Evolutionary conservation across 768 basidiomycete genomes (phyloP), one percentile per base, ranked within the genome.

Genomic region (Podaxis rugospora): DNA sequence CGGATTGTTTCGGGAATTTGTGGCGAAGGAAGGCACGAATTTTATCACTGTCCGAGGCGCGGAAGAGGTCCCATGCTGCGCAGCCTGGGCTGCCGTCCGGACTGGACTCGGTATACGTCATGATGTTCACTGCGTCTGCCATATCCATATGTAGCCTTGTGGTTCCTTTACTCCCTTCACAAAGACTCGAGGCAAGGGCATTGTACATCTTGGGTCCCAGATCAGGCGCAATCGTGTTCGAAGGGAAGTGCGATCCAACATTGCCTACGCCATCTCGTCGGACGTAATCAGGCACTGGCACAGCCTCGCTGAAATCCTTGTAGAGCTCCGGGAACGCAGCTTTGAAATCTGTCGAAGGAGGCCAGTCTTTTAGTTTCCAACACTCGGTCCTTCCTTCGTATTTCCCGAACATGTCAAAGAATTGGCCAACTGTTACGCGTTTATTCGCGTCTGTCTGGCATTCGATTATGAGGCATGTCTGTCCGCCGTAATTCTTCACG

Each of bases 191-290:
- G 9, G 87, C 86, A 76, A 93, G 86, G 0, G 94, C 92, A 64
- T 93, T 95, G 74, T 97, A 97, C 92, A 95, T 90, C 75, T 96
- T 97, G 1, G 95, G 95, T 2, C 93, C 87, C 11, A 94, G 80
- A 69, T 94, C 94, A 16, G 92, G 92, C 28, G 83, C 85, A 57
- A 93, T 74, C 0, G 87, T 84, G 66, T 92, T 92, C 11, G 76
- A 74, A 1, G 93, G 93, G 69, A 94, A 94, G 74, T 97, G 93
- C 1, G 93, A 89, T 4, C 92, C 89, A 32, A 98, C 80, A 64
- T 98, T 98, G 57, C 89, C 78, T 1, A 87, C 86, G 4, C 96
- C 95, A 68, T 98, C 94, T 36, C 91, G 85, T 54, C 94, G 80
- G n/a, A 93, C 92, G 71, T 91, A 95, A 69, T 89, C 88, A 1